These are phyloP conservation scores for Gastroboletus turbinatus DNA, from an alignment of 1,284 basidiomycete species.

Conservation along the genomic window DNA sequence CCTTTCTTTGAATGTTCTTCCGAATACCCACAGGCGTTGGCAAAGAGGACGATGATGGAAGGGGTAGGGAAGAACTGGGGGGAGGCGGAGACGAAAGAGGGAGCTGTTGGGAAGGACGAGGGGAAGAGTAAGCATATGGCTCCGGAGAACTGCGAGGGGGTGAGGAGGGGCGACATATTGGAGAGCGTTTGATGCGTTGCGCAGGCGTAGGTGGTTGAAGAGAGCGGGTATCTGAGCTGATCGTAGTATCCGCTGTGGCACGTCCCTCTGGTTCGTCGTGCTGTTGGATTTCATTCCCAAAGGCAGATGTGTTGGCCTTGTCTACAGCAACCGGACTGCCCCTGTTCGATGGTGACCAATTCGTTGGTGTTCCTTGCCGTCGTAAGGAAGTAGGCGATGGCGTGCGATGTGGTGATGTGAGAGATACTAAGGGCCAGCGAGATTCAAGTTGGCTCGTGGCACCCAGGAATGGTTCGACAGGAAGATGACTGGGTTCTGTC, in stretches of 20 bases:
- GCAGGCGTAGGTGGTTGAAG: conserved; percentile 34
- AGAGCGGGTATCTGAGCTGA: conserved; percentile 14
- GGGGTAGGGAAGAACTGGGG: conserved; percentile 12
- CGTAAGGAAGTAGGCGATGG: conserved; percentile 5
- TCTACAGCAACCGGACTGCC: conserved; percentile 17
- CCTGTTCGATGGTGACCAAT: conserved; percentile 29
- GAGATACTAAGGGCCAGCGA: background rate
- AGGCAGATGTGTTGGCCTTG: background rate
- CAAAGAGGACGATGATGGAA: conserved; percentile 6
- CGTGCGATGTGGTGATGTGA: conserved; percentile 1
- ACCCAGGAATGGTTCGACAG: background rate
- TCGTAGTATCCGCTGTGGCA: background rate
- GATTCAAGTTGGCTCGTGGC: background rate
- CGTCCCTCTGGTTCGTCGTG: conserved; percentile 1
- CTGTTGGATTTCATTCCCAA: conserved; percentile 1
- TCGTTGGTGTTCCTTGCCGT: conserved; percentile 27
- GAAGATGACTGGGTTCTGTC: background rate
- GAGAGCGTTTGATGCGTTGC: conserved; percentile 20
- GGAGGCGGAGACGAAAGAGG: conserved; percentile 16
- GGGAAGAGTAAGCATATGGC: background rate
- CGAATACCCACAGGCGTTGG: conserved; percentile 7
- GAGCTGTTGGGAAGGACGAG: conserved; percentile 2
- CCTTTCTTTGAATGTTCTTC: conserved; percentile 29
- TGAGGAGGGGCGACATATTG: conserved; percentile 4
- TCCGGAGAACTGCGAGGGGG: conserved; percentile 14